Conservation (phyloP, 2,329 filamentous ascomycete genomes). For the Chalaropsis ovoidea region DNA sequence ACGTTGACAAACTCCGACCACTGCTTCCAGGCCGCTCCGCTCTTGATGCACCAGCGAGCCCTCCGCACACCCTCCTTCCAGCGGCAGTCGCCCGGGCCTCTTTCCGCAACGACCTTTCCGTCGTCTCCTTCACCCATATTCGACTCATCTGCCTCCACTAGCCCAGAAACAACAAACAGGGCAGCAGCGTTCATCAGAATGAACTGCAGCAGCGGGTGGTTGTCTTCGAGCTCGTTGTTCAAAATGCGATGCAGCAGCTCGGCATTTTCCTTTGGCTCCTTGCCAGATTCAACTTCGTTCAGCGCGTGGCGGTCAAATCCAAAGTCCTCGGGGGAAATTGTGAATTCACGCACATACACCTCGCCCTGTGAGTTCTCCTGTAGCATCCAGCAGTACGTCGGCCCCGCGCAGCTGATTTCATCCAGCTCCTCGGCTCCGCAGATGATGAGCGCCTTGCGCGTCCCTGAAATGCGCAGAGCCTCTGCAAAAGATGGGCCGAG, state of each 20-base stretch:
- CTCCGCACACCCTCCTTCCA: slow-evolving; percentile 93
- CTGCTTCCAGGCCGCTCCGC: slow-evolving; percentile 73
- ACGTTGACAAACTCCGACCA: slow-evolving; percentile 77
- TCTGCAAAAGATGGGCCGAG: slow-evolving; percentile 84
- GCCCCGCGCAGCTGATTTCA: slow-evolving; percentile 84
- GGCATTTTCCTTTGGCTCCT: slow-evolving; percentile 79
- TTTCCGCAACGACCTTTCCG: slow-evolving; percentile 67
- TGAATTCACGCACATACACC: slow-evolving; percentile 62
- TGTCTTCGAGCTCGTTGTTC: slow-evolving; percentile 56
- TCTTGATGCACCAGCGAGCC: slow-evolving; percentile 79
- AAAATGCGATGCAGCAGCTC: slow-evolving; percentile 70
- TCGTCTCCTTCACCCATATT: slow-evolving; percentile 72
- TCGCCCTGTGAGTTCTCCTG: slow-evolving; percentile 33
- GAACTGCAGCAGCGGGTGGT: slow-evolving; percentile 84
- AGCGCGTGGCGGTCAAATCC: slow-evolving; percentile 68
- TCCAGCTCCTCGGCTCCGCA: slow-evolving; percentile 93
- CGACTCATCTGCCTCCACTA: slow-evolving; percentile 75
- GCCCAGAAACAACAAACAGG: slow-evolving; percentile 71
- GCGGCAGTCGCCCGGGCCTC: slow-evolving; percentile 72
- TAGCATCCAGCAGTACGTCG: slow-evolving; percentile 81
- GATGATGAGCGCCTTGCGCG: slow-evolving; percentile 75
- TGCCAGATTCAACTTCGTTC: slow-evolving; percentile 68
- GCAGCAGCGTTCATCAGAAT: slow-evolving; percentile 90
- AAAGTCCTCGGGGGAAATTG: slow-evolving; percentile 73
- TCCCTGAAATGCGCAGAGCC: slow-evolving; percentile 64